Evolutionary conservation across 2,329 filamentous ascomycete genomes (phyloP).

Genomic region (Cercospora zeae-maydis): DNA sequence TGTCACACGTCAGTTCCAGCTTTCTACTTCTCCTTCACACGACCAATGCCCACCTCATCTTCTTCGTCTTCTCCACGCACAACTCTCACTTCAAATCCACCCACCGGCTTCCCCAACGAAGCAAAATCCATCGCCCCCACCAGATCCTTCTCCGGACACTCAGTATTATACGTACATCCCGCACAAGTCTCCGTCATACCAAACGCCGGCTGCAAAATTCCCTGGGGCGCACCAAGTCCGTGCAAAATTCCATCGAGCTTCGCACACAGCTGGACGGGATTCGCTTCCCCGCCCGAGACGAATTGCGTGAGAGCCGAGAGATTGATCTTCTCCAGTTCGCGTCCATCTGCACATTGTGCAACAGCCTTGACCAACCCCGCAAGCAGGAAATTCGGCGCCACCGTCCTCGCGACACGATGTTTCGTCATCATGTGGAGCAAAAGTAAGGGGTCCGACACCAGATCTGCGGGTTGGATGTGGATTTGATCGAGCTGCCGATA

Average conservation of each 20-base stretch:
- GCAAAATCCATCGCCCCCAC: constrained; percentile 14
- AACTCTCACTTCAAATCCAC: constrained; percentile 3
- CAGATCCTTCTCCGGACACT: constrained; percentile 12
- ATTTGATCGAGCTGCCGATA: constrained; percentile 43
- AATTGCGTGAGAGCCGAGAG: constrained; percentile 23
- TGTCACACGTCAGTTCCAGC: background rate
- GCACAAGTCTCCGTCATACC: constrained; percentile 23
- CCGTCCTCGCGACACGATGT: constrained; percentile 44
- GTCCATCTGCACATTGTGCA: background rate
- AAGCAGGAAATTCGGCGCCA: constrained; percentile 47
- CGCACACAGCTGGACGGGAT: constrained; percentile 24
- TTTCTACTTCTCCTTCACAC: too few species aligned
- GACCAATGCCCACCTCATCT: background rate
- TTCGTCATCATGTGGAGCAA: constrained; percentile 42
- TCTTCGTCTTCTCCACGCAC: background rate
- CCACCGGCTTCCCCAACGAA: constrained; percentile 11
- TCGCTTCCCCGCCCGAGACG: constrained; percentile 48
- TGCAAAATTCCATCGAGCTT: background rate
- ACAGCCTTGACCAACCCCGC: background rate
- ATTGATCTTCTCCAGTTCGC: background rate
- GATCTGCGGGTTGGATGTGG: constrained; percentile 42
- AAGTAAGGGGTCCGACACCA: constrained; percentile 39
- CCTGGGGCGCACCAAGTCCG: constrained; percentile 2
- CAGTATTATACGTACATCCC: constrained; percentile 20
- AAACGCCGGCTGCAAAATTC: constrained; percentile 17